These are phyloP conservation scores for Achaetomium macrosporum DNA, from an alignment of 2,329 filamentous ascomycete species.

Conservation along the genomic window DNA sequence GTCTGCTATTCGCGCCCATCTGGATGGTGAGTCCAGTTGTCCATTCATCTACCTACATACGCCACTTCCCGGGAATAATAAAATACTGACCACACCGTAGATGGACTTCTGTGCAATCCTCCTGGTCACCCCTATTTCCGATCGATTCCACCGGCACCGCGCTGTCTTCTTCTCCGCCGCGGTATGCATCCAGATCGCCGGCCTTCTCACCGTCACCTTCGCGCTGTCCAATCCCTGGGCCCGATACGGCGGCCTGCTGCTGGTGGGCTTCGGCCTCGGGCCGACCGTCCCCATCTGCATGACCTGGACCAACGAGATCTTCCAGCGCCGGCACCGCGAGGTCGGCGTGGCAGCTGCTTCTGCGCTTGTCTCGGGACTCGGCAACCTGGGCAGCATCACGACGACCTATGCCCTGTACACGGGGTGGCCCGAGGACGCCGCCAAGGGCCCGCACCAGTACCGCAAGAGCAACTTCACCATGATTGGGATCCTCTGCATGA, in stretches of 20 bases:
- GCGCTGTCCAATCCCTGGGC: conserved; percentile 68
- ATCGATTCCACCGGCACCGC: conserved; percentile 76
- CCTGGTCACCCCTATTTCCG: conserved; percentile 76
- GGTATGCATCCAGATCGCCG: conserved; percentile 72
- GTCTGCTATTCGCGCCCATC: conserved; percentile 81
- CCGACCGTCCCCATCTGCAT: conserved; percentile 90
- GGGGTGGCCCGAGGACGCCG: conserved; percentile 73
- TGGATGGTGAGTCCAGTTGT: conserved; percentile 85
- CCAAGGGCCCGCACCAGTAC: conserved; percentile 63
- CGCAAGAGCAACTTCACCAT: conserved; percentile 81
- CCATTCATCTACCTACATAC: no score
- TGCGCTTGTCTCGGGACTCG: conserved; percentile 78
- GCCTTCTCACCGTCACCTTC: conserved; percentile 73
- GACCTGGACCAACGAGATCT: conserved; percentile 89
- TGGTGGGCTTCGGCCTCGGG: conserved; percentile 85
- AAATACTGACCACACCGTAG: conserved; percentile 34
- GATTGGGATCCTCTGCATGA: conserved; percentile 76
- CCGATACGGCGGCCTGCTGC: conserved; percentile 79
- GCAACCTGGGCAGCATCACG: conserved; percentile 78
- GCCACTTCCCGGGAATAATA: no score
- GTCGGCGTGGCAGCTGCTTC: conserved; percentile 83
- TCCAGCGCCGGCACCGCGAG: conserved; percentile 82
- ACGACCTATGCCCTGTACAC: conserved; percentile 87
- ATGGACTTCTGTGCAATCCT: conserved; percentile 87
- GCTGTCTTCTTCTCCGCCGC: conserved; percentile 76